These are phyloP conservation scores for Cladophialophora chaetospira DNA, from an alignment of 2,329 filamentous ascomycete genomes.

Conservation along the genomic window DNA sequence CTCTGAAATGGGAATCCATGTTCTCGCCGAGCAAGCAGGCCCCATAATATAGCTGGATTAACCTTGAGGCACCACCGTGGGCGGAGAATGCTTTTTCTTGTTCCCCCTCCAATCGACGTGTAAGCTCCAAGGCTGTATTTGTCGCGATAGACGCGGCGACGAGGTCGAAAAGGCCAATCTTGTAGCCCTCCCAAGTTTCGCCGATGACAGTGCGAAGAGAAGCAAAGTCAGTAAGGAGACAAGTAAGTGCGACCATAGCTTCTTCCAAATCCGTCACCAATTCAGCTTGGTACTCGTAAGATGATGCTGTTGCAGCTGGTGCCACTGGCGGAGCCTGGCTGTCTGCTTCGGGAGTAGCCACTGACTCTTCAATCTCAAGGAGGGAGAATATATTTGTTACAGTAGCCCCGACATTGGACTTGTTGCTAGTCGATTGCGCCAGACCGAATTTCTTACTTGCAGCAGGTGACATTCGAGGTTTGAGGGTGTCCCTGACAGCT, in stretches of 20 bases:
- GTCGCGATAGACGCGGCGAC: conserved; percentile 34
- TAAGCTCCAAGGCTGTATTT: conserved; percentile 36
- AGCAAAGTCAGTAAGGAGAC: conserved; percentile 33
- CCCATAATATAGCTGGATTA: background rate
- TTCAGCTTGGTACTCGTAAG: conserved; percentile 44
- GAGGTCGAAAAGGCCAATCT: conserved; percentile 27
- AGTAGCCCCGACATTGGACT: background rate
- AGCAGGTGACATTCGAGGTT: conserved; percentile 6
- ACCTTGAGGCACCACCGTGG: conserved; percentile 13
- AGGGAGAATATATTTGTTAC: background rate
- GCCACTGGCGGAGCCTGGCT: background rate
- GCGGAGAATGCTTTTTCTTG: background rate
- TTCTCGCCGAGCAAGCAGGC: background rate
- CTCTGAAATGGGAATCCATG: background rate
- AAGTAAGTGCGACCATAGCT: conserved; percentile 27
- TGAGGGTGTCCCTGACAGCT: conserved; percentile 9
- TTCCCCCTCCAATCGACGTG: conserved; percentile 33
- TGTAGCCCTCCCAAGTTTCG: conserved; percentile 33
- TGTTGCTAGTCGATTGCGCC: conserved; percentile 33
- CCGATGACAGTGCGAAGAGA: conserved; percentile 28
- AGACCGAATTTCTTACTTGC: conserved; percentile 39
- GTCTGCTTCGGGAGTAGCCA: background rate
- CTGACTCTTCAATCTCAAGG: background rate
- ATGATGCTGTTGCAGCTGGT: conserved; percentile 19
- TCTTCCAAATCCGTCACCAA: conserved; percentile 33